phyloP scores from a whole-genome alignment of 1,139 yeast genomes.

The Blastobotrys raffinosifermentans region DNA sequence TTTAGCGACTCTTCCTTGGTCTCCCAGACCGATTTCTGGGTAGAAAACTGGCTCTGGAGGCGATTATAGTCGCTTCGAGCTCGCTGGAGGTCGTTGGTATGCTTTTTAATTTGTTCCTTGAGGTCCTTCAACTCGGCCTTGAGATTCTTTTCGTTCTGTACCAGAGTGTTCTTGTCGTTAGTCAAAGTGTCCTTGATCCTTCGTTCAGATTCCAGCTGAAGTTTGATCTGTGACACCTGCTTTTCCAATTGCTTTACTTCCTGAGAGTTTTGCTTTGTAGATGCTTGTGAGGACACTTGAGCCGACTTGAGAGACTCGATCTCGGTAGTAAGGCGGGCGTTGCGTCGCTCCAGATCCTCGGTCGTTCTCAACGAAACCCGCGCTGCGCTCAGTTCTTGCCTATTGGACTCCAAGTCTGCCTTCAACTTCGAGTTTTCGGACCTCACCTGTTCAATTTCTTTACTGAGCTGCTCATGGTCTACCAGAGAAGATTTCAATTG shows the following conservation, averaged over 20 bases:
- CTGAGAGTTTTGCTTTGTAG: conserved; percentile 3
- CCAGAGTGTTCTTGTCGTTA: conserved; percentile 10
- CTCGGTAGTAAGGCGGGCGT: conserved; percentile 11
- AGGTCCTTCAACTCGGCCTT: conserved; percentile 17
- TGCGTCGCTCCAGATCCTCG: conserved; percentile 12
- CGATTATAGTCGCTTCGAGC: conserved; percentile 16
- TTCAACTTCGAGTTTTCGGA: conserved; percentile 2
- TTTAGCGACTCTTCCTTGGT: conserved; percentile 16
- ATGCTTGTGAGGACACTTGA: conserved; percentile 5
- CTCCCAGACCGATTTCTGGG: conserved; percentile 19
- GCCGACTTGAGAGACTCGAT: conserved; percentile 9
- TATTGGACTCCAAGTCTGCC: neutral
- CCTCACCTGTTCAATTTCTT: neutral
- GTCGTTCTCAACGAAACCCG: neutral
- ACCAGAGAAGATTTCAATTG: conserved; percentile 2
- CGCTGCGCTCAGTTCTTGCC: neutral
- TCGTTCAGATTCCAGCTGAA: conserved; percentile 13
- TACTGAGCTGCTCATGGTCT: neutral
- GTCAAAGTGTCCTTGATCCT: conserved; percentile 9
- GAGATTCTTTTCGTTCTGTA: conserved; percentile 13
- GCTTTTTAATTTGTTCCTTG: conserved; percentile 15
- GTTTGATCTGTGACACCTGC: conserved; percentile 10
- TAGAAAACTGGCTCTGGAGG: conserved; percentile 14
- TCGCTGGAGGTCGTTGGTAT: conserved; percentile 15
- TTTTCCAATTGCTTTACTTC: conserved; percentile 14